A percentile compares a stretch with the other conserved stretches of the same genome.
Conservation (phyloP, 495 filamentous ascomycete genomes). For the Aspergillus nanangensis region DNA sequence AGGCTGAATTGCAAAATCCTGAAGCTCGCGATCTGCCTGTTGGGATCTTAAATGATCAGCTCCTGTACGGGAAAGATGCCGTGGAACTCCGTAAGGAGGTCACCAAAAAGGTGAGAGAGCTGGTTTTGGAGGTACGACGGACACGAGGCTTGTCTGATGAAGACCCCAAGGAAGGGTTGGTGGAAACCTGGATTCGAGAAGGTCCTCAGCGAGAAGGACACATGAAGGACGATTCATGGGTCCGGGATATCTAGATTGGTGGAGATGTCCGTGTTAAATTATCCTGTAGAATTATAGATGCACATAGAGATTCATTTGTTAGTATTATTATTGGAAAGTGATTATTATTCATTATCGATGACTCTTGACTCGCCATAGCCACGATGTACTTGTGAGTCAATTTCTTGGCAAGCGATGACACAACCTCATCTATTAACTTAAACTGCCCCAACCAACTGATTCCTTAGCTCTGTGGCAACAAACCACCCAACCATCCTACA, state of each 20-base stretch:
- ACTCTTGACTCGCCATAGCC: neutral
- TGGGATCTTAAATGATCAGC: conserved; percentile 62
- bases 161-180: conserved; percentile 61
- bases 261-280: conserved; percentile 1
- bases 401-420: conserved; percentile 6
- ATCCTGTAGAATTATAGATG: conserved; percentile 1
- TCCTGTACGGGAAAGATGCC: conserved; percentile 70
- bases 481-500: too few species aligned
- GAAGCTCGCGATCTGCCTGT: conserved; percentile 37
- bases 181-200: conserved; percentile 59
- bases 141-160: conserved; percentile 72
- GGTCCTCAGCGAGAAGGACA: conserved; percentile 51
- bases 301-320: neutral
- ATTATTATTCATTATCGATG: neutral
- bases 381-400: neutral
- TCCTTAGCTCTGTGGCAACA: too few species aligned
- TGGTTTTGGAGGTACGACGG: conserved; percentile 72
- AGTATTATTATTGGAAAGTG: neutral
- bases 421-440: neutral
- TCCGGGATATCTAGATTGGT: conserved; percentile 48
- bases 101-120: conserved; percentile 67
- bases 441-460: conserved; percentile 1
- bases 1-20: conserved; percentile 29
- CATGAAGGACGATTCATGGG: conserved; percentile 61
- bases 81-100: conserved; percentile 77